Conservation (phyloP, 768 basidiomycete species). For the Nidularia sp. region DNA sequence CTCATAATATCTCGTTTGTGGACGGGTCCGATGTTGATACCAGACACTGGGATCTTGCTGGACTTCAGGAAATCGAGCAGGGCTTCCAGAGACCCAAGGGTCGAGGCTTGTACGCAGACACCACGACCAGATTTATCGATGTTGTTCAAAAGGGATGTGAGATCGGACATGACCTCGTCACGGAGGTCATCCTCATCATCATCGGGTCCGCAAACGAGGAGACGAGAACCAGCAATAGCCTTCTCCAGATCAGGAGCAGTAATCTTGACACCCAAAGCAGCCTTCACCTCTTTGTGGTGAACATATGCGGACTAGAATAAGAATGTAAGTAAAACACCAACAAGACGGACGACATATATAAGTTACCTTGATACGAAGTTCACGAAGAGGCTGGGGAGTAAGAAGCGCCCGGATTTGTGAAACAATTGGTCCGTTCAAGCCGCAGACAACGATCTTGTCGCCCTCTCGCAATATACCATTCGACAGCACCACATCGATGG, state of each 20-base stretch:
- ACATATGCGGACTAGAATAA: conserved; percentile 81
- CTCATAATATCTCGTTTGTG: conserved; percentile 95
- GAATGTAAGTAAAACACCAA: conserved; percentile 3
- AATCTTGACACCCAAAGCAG: conserved; percentile 94
- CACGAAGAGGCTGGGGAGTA: conserved; percentile 94
- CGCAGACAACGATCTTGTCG: conserved; percentile 93
- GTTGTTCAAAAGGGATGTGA: conserved; percentile 81
- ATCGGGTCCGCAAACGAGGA: conserved; percentile 90
- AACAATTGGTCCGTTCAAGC: conserved; percentile 94
- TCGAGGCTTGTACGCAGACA: conserved; percentile 96
- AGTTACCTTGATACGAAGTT: conserved; percentile 88
- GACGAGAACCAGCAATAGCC: conserved; percentile 93
- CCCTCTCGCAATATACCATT: conserved; percentile 92
- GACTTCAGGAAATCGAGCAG: conserved; percentile 91
- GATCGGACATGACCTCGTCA: conserved; percentile 95
- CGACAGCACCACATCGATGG: conserved; percentile 93
- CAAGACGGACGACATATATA: conserved; percentile 2
- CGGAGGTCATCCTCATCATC: conserved; percentile 94
- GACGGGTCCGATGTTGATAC: conserved; percentile 96
- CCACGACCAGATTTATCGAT: conserved; percentile 96
- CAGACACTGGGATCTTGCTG: conserved; percentile 96
- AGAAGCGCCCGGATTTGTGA: conserved; percentile 91
- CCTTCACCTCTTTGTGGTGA: conserved; percentile 96
- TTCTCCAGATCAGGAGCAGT: conserved; percentile 94
- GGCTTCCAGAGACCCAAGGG: conserved; percentile 94